Evolutionary conservation across 768 basidiomycete genomes (phyloP).

Genomic region (Hericium coralloides): DNA sequence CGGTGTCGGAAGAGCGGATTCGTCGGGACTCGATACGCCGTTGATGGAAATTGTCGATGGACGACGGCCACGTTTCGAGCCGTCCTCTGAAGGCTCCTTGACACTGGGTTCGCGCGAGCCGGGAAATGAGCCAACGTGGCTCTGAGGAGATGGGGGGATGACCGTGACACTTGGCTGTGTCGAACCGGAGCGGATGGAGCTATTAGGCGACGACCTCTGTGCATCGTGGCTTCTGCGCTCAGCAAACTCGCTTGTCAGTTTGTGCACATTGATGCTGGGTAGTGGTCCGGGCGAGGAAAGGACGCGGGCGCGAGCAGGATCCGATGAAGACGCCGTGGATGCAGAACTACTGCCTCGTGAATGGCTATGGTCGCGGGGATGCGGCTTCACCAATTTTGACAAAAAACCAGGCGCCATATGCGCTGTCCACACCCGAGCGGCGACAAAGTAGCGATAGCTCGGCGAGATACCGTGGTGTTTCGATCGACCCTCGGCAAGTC

Average conservation of each 20-base stretch:
- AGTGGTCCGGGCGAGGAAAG: not conserved
- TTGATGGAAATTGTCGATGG: not conserved
- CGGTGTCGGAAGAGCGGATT: conserved; percentile 9
- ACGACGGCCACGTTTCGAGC: conserved; percentile 4
- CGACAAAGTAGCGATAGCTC: too few relatives aligned
- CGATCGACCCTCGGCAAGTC: too few relatives aligned
- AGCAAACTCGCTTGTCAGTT: not conserved
- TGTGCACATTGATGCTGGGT: not conserved
- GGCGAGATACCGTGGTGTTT: too few relatives aligned
- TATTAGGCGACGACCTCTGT: not conserved
- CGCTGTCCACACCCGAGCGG: not conserved
- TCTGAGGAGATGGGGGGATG: conserved; percentile 25
- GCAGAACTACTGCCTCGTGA: not conserved
- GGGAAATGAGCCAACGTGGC: conserved; percentile 12
- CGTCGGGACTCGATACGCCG: conserved; percentile 3
- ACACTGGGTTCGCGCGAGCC: conserved; percentile 6
- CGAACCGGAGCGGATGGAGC: not conserved
- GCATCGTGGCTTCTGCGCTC: not conserved
- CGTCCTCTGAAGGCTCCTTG: conserved; percentile 8
- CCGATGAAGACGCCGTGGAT: not conserved
- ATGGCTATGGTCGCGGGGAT: not conserved
- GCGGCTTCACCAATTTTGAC: not conserved
- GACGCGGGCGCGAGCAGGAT: not conserved
- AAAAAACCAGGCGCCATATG: not conserved
- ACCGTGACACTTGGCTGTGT: conserved; percentile 21